Base-by-base conservation (phyloP, 192 early-diverging fungal genomes). In the Coemansia sp. region DNA sequence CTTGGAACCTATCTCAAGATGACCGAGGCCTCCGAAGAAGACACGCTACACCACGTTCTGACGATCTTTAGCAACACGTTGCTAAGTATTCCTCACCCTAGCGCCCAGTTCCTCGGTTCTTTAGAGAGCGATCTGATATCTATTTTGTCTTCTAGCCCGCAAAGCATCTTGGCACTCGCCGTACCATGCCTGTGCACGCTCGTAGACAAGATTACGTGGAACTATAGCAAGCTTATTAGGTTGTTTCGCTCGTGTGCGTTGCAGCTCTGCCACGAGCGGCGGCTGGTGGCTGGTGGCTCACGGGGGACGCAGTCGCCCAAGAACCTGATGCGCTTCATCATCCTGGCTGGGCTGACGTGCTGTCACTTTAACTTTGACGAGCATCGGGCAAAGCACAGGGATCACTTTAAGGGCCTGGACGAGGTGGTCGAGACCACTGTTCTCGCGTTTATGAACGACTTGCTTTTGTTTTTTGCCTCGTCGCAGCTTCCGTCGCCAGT, bases 341-440 rank as follows among this genome's bases (percentile, higher is more conserved):
- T 91, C 9, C 86, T 97, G 35, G 82, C 86, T 9, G 89, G 90
- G 13, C 72, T 92, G 44, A 63, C 93, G 6, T 89, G 90, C 44
- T 86, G 90, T 30, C 72, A 94, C 62, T 94, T 92, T 86, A 86
- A 92, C 53, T 95, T 95, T 85, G 92, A 93, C 55, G n/a, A 67
- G 43, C 70, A 84, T 27, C 74, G 78, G 6, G 30, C 65, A 29
- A 64, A 76, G 34, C 71, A 84, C 3, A 67, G 22, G 38, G 70
- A 69, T 10, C 60, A 71, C 53, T 84, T 84, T 38, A 67, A 61
- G 56, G 69, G 80, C 22, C 61, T 88, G 24, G 70, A 79, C 2
- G 76, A 66, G 50, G 44, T 80, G 20, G 58, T 64, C 4, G 50
- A 52, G 24, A 74, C 68, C 24, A 65, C 63, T 16, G 67, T 76